Base-by-base conservation (phyloP, 2,329 filamentous ascomycete genomes). In the Diaporthe capsici region DNA sequence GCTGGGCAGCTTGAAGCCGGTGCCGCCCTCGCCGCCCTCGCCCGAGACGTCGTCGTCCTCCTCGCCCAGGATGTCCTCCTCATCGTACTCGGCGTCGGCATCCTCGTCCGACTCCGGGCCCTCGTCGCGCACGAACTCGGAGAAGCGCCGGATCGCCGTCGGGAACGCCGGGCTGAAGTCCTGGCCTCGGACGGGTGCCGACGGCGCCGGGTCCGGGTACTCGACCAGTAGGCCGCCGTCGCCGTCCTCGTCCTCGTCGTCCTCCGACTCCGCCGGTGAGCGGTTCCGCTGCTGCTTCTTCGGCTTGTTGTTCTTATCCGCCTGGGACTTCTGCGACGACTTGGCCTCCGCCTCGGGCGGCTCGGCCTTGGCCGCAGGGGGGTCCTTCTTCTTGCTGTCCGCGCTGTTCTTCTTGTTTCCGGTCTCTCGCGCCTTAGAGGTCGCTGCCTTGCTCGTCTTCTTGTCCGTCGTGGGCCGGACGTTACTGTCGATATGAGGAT, bases 151-250 rank as follows among this genome's bases (percentile, higher is more conserved):
- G 15, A 84, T 82, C 73, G 84, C 79, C 4, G 84, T 79, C 25
- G 87, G 85, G 80, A 90, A 87, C 0, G 87, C 85, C 0, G 88
- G 87, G 5, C 88, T 88, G 80, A 89, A 89, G 80, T 88, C 85
- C 65, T 72, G 73, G 47, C 34, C 47, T 20, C 58, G 67, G 42
- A 20, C 15, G 37, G 53, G 58, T 20, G 73, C 63, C 25, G 84
- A 80, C 3, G 84, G 82, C 31, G 86, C 86, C 44, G 86, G 89
- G 61, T 87, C 90, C 0, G 91, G 91, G 78, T 91, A 91, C 81
- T 93, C 91, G 74, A 93, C 86, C 37, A 88, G 87, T 47, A 92
- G 85, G 37, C 88, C 88, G 63, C 88, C 88, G 70, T 91, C 90
- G 34, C 89, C 90, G 58, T 91, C 89, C 17, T 88, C 87, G 25